phyloP scores from a whole-genome alignment of 1,284 basidiomycete genomes.

The Entoloma clypeatum region DNA sequence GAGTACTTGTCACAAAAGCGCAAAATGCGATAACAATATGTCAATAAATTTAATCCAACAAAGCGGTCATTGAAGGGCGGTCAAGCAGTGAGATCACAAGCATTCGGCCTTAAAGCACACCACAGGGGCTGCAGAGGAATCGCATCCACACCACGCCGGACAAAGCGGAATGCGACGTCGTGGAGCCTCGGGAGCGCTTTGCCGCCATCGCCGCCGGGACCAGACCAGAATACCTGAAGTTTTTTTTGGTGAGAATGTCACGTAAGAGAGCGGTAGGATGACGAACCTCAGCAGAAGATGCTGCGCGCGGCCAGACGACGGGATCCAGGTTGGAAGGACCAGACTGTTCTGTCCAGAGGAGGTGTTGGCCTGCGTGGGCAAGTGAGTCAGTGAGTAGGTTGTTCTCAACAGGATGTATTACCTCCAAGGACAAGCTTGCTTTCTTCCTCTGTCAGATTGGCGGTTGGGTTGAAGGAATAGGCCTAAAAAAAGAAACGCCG shows the following conservation, averaged over 20 bases:
- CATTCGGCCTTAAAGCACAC: constrained; percentile 63
- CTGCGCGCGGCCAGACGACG: constrained; percentile 77
- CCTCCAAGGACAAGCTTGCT: constrained; percentile 65
- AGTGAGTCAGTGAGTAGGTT: neutral
- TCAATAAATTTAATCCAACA: too few species aligned
- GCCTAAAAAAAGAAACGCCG: constrained; percentile 35
- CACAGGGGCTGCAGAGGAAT: constrained; percentile 67
- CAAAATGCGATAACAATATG: too few species aligned
- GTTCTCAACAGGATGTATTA: constrained; percentile 14
- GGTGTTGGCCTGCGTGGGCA: constrained; percentile 47
- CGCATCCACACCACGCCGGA: constrained; percentile 55
- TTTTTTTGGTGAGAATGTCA: neutral
- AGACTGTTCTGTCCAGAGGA: constrained; percentile 80
- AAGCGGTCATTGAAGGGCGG: too few species aligned
- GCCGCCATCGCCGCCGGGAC: constrained; percentile 34
- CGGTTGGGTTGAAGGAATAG: constrained; percentile 72
- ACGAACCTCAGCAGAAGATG: constrained; percentile 62
- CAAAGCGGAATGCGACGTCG: constrained; percentile 60
- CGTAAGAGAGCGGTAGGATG: neutral
- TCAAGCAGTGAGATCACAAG: constrained; percentile 40
- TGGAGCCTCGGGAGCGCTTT: constrained; percentile 57
- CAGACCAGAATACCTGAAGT: constrained; percentile 32
- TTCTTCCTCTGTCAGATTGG: constrained; percentile 50
- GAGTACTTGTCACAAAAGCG: too few species aligned
- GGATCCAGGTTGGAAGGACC: constrained; percentile 67